Evolutionary conservation across 2,329 filamentous ascomycete species (phyloP).

Genomic region (Neonectria magnoliae): DNA sequence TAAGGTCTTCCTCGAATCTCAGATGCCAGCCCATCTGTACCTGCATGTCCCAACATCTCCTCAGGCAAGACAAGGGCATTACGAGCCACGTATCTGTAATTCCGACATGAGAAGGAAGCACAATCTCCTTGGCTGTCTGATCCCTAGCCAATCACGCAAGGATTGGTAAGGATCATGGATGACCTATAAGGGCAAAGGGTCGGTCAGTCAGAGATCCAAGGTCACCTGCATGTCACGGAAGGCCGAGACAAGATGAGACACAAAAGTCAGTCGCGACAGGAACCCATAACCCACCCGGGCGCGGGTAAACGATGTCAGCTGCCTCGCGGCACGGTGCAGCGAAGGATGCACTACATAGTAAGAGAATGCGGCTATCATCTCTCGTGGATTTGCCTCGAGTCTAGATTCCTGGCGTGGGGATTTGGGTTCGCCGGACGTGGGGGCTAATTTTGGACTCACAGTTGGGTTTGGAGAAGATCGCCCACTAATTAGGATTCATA

Average conservation of each 20-base stretch:
- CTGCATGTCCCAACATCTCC: conserved; percentile 29
- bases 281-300: background rate
- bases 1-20: conserved; percentile 14
- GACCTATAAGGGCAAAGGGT: background rate
- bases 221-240: conserved; percentile 5
- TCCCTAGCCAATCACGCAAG: background rate
- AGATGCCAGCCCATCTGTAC: conserved; percentile 26
- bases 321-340: conserved; percentile 3
- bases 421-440: conserved; percentile 14
- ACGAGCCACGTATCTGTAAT: background rate
- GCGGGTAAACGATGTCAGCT: background rate
- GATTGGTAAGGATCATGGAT: background rate
- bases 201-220: background rate
- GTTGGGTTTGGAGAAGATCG: conserved; percentile 18
- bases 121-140: background rate
- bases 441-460: conserved; percentile 6
- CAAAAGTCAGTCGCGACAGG: background rate
- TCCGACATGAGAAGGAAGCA: conserved; percentile 1
- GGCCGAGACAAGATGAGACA: conserved; percentile 8
- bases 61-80: conserved; percentile 11
- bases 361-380: background rate
- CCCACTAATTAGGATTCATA: background rate
- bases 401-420: conserved; percentile 14
- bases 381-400: background rate
- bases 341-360: conserved; percentile 16